Base-by-base conservation (phyloP, 768 basidiomycete species). In the Austroboletus festivus region DNA sequence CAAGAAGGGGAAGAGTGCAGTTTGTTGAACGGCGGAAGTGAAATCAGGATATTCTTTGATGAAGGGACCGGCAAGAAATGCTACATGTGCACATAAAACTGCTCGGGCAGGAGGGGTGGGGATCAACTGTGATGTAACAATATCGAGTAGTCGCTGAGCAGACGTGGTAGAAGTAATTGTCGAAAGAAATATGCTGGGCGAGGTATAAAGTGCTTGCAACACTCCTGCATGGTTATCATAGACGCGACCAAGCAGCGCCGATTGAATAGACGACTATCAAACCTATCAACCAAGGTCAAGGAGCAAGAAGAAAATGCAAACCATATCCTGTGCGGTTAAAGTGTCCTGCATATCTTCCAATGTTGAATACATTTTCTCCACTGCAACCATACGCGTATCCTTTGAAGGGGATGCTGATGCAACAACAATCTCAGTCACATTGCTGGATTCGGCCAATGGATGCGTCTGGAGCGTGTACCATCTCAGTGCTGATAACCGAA, bases 1-100 rank as follows among this genome's bases (percentile, higher is more conserved):
- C 38, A 94, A 68, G 59, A 81, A 80, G 0, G 91, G 86, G 60
- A 91, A 87, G 46, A 94, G 65, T 1, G 84, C 61, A 26, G 71
- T 67, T 52, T 79, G 70, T 51, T 81, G 79, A 21, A 77, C 62
- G 23, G 68, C 62, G 21, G 65, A 30, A 4, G 46, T n/a, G n/a
- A 57, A 2, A 3, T 62, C 49, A 3, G 73, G 65, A 38, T 71
- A 52, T 1, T 48, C 39, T 6, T 57, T 58, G 23, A 63, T 48
- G 48, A 88, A 74, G 28, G 78, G 71, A 0, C 69, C 61, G 1
- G 70, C 66, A 11, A 89, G 68, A 64, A 89, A 90, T 3, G 64
- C 52, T 11, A 82, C 61, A 56, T 90, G 85, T 5, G 73, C 61
- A 23, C 73, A 77, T 11, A 89, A 62, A 41, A 83, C 51, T 23